These are phyloP conservation scores for Phaeoacremonium minimum DNA, from an alignment of 2,329 filamentous ascomycete genomes.

Conservation along the genomic window DNA sequence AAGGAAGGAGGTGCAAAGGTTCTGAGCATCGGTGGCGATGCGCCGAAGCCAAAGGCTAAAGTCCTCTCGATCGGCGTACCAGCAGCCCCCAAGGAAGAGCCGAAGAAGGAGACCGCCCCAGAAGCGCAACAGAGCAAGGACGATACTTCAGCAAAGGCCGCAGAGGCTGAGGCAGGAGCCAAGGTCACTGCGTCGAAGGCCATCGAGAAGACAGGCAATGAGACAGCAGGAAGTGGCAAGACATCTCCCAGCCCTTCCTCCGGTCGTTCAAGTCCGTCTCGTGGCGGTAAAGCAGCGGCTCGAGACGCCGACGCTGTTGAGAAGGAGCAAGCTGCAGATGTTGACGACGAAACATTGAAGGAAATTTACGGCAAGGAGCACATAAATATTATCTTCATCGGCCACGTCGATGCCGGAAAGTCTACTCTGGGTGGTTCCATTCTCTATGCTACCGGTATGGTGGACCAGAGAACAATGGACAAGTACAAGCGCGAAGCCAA, in stretches of 20 bases:
- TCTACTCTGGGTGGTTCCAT: constrained; percentile 93
- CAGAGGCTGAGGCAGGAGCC: constrained; percentile 64
- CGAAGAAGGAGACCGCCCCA: constrained; percentile 34
- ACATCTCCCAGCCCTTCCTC: constrained; percentile 79
- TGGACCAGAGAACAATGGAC: constrained; percentile 97
- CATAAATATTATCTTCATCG: constrained; percentile 95
- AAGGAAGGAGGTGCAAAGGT: constrained; percentile 60
- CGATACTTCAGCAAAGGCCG: constrained; percentile 34
- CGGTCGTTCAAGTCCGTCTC: constrained; percentile 76
- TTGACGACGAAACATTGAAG: constrained; percentile 69
- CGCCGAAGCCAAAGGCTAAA: constrained; percentile 54
- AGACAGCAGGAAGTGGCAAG: constrained; percentile 59
- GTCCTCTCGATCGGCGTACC: constrained; percentile 46
- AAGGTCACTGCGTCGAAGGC: constrained; percentile 87
- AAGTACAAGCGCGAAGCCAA: constrained; percentile 98
- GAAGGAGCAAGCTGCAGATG: constrained; percentile 75
- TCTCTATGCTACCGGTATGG: constrained; percentile 92
- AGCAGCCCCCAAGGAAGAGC: constrained; percentile 31
- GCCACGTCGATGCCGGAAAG: constrained; percentile 97
- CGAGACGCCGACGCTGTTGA: constrained; percentile 80
- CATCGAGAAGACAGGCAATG: constrained; percentile 83
- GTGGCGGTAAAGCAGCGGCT: constrained; percentile 45
- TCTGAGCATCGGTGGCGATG: constrained; percentile 56
- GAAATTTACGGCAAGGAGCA: constrained; percentile 95
- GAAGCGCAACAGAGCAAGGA: constrained; percentile 40